phyloP scores from a whole-genome alignment of 225 moss, liverwort and hornwort genomes.

The Bryum argenteum region DNA sequence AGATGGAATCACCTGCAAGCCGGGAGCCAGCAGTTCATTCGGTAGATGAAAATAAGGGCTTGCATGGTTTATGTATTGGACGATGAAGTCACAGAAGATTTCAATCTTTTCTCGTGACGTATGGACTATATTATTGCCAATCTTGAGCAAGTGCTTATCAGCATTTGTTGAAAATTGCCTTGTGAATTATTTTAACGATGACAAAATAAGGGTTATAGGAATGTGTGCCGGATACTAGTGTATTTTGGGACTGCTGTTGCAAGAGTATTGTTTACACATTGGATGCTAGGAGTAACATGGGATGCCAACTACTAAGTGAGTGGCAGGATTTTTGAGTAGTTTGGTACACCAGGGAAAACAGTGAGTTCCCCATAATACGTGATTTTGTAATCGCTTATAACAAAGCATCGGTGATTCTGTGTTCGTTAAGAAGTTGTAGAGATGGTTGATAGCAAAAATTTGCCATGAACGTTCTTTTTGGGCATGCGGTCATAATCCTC shows the following conservation, averaged over 20 bases:
- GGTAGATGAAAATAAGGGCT: slow-evolving; percentile 30
- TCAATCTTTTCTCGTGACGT: slow-evolving; percentile 11
- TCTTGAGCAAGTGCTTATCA: slow-evolving; percentile 20
- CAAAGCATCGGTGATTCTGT: background rate
- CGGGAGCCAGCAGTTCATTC: slow-evolving; percentile 2
- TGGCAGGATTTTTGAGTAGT: background rate
- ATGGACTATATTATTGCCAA: slow-evolving; percentile 20
- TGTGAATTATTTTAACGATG: background rate
- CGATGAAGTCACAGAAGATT: slow-evolving; percentile 20
- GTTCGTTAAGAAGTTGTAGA: no score
- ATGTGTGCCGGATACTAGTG: background rate
- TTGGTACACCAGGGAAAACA: background rate
- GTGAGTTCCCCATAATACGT: background rate
- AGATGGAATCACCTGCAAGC: slow-evolving; percentile 9
- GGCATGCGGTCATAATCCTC: no score
- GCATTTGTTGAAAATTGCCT: slow-evolving; percentile 7
- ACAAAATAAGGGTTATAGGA: background rate
- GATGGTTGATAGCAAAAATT: no score
- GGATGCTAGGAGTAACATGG: background rate
- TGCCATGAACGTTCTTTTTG: no score
- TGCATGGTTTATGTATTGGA: slow-evolving; percentile 22
- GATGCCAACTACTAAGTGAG: background rate
- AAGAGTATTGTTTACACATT: background rate
- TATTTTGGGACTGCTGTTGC: slow-evolving; percentile 21
- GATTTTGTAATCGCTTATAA: background rate